Evolutionary conservation across 225 moss, liverwort and hornwort genomes (phyloP).

Genomic region (Asterella californica): DNA sequence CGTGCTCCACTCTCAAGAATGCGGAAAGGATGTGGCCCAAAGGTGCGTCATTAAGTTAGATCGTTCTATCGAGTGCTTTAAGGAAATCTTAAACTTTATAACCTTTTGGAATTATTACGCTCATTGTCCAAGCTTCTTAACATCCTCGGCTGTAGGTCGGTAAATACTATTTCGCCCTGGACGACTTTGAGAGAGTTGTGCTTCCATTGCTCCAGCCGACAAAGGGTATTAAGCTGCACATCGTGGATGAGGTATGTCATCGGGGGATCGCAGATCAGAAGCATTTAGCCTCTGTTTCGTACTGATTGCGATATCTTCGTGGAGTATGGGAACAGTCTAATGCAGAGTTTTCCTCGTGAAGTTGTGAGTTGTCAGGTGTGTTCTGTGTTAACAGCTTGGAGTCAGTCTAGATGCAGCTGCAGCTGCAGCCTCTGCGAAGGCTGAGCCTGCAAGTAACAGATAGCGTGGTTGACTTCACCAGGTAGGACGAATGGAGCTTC

Average conservation of each 20-base stretch:
- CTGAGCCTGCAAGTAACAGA: background rate
- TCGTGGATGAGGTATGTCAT: conserved; percentile 63
- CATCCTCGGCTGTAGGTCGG: conserved; percentile 43
- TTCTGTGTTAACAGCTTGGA: background rate
- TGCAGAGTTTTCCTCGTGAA: too few relatives aligned
- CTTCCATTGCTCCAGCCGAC: conserved; percentile 62
- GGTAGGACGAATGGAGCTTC: conserved; percentile 82
- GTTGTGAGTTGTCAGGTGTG: too few relatives aligned
- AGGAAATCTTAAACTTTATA: background rate
- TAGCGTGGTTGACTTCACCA: conserved; percentile 7
- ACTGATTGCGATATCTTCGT: background rate
- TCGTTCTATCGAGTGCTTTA: background rate
- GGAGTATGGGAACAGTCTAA: too few relatives aligned
- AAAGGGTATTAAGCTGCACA: conserved; percentile 66
- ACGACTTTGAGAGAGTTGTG: conserved; percentile 75
- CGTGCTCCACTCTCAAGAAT: conserved; percentile 75
- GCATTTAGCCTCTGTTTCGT: background rate
- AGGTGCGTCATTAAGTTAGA: conserved; percentile 34
- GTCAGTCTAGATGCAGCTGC: background rate
- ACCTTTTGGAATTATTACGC: background rate
- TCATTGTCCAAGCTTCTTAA: background rate
- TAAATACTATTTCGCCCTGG: conserved; percentile 77
- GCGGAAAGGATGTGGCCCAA: conserved; percentile 76
- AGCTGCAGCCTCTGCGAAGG: background rate
- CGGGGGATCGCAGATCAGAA: background rate